phyloP scores from a whole-genome alignment of 441 rosid species.

The Erysimum cheiri region DNA sequence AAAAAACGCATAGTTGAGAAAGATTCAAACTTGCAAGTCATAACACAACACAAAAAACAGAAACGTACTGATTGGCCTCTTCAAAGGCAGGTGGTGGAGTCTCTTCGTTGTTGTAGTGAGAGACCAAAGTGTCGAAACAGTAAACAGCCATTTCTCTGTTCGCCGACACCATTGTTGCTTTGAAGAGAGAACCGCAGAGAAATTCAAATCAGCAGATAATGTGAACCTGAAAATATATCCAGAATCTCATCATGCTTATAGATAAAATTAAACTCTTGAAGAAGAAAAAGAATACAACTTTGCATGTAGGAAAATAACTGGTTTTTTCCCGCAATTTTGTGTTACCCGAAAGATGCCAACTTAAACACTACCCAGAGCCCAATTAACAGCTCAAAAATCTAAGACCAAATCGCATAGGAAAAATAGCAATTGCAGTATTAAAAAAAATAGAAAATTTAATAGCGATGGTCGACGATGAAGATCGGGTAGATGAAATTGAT shows the following conservation, averaged over 20 bases:
- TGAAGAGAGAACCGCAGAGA: constrained; percentile 2
- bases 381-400: constrained; percentile 11
- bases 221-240: constrained; percentile 28
- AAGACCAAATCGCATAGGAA: background rate
- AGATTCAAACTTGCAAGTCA: constrained; percentile 21
- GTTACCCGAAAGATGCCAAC: background rate
- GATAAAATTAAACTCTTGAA: background rate
- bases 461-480: constrained; percentile 8
- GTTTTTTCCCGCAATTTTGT: constrained; percentile 1
- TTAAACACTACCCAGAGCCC: constrained; percentile 14
- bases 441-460: background rate
- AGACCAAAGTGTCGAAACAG: constrained; percentile 90
- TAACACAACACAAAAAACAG: background rate
- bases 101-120: constrained; percentile 88
- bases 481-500: constrained; percentile 9
- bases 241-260: background rate
- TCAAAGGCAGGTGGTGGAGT: constrained; percentile 91
- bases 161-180: constrained; percentile 77
- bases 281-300: background rate
- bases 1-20: constrained; percentile 4
- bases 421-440: background rate
- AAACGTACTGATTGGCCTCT: constrained; percentile 73
- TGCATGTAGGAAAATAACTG: background rate
- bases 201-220: constrained; percentile 9
- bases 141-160: constrained; percentile 94